Evolutionary conservation across 441 rosid species (phyloP).

Genomic region (Daphne laureola): DNA sequence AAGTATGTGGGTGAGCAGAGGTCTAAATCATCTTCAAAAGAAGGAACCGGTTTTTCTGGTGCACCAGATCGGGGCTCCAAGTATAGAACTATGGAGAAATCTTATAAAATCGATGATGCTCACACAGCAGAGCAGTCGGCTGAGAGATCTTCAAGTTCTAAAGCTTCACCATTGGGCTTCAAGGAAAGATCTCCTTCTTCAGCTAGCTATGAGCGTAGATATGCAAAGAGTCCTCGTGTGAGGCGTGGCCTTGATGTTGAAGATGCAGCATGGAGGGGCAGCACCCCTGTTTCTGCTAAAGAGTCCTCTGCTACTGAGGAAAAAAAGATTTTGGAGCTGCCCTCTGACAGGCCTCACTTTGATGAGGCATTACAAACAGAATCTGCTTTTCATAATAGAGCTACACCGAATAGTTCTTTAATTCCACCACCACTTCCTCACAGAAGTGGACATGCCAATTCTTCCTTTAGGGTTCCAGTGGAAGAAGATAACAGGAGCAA

Average conservation of each 20-base stretch:
- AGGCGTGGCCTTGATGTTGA: conserved; percentile 70
- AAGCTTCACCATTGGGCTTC: conserved; percentile 67
- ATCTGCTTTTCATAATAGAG: conserved; percentile 45
- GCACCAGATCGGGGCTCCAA: conserved; percentile 53
- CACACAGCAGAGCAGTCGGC: conserved; percentile 47
- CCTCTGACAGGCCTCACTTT: conserved; percentile 40
- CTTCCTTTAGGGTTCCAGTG: conserved; percentile 51
- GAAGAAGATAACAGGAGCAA: conserved; percentile 66
- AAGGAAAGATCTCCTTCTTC: conserved; percentile 84
- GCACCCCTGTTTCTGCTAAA: conserved; percentile 37
- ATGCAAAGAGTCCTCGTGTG: conserved; percentile 39
- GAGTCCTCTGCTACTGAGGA: conserved; percentile 56
- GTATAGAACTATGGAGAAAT: conserved; percentile 52
- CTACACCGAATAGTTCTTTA: conserved; percentile 44
- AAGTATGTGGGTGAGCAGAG: conserved; percentile 41
- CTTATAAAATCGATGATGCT: conserved; percentile 59
- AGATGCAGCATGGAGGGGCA: conserved; percentile 63
- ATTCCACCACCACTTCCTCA: conserved; percentile 52
- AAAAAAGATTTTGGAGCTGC: conserved; percentile 35
- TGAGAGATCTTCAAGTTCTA: conserved; percentile 68
- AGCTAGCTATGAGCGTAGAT: conserved; percentile 70
- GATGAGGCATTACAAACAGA: conserved; percentile 67
- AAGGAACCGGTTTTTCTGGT: conserved; percentile 42
- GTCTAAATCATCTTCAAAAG: conserved; percentile 55
- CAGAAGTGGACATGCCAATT: conserved; percentile 62